Base-by-base conservation (phyloP, 164 flowering plant species). In the Vitis cinerea region DNA sequence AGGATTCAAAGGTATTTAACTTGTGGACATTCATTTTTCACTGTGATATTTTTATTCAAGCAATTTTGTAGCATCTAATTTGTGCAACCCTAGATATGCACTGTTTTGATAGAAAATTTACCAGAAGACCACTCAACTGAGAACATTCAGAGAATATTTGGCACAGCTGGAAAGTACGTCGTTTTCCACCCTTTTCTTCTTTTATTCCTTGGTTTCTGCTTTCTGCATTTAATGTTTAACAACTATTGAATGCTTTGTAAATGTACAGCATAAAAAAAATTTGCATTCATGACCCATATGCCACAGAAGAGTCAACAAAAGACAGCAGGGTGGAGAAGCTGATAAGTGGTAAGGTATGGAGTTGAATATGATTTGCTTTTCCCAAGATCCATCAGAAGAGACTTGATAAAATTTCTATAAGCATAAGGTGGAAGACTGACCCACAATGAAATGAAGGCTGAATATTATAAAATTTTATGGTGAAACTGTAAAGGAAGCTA, bases 91-190 rank as follows among this genome's bases (percentile, higher is more conserved):
- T 81, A 94, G 96, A 65, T 79, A 30, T 81, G 82, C 72, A 94
- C 92, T 82, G 94, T 94, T 74, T 69, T 94, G 74, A 96, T 88
- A 72, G 97, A 91, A 77, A 91, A 94, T 74, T 76, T 94, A 6
- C 98, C 96, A 7, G 90, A 83, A 57, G 93, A 91, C 74, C 87
- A 80, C 73, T 88, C 98, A 69, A 72, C 44, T 23, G 87, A 83
- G 75, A 90, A 85, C 71, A 78, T 94, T 50, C 79, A 50, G 71
- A 83, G 72, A 67, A 84, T 94, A 66, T 94, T 86, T 78, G 82
- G 85, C 50, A 77, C 75, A 75, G 86, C 82, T 74, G 98, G 98
- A 81, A 85, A 72, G 98, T 93, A 90, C 70, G 89, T 55, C 16
- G 17, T 14, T 44, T 51, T 59, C 6, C 58, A 59, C 15, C 9